Conservation (phyloP, 768 basidiomycete genomes). For the Sporobolomyces roseus region DNA sequence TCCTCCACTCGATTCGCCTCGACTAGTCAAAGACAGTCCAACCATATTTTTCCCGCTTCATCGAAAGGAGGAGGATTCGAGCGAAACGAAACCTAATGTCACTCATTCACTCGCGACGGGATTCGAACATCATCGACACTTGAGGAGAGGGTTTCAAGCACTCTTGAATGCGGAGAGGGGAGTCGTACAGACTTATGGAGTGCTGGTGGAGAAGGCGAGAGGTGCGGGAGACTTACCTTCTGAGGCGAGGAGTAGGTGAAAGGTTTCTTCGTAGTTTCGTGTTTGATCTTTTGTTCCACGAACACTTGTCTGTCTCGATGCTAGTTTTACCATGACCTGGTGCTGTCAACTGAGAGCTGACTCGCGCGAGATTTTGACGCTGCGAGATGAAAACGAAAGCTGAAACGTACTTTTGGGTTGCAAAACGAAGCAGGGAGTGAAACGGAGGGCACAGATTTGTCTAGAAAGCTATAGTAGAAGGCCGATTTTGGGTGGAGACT, state of each 20-base stretch:
- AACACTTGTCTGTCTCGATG: too few relatives aligned
- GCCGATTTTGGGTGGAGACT: too few relatives aligned
- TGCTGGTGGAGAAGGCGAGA: background rate
- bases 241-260: background rate
- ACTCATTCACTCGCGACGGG: background rate
- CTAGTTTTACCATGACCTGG: too few relatives aligned
- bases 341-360: too few relatives aligned
- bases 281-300: too few relatives aligned
- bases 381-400: too few relatives aligned
- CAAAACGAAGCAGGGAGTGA: too few relatives aligned
- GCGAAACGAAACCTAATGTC: background rate
- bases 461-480: background rate
- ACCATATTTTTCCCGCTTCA: background rate
- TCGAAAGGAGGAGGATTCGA: background rate
- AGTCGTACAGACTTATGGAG: background rate
- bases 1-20: conserved; percentile 1
- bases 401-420: too few relatives aligned
- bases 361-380: too few relatives aligned
- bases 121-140: too few relatives aligned
- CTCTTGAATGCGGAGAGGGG: background rate
- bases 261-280: too few relatives aligned
- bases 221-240: background rate
- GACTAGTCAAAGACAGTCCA: background rate
- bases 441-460: too few relatives aligned
- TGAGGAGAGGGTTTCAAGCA: background rate